Percentiles rank a stretch among this genome's conserved stretches.
Evolutionary conservation across 73 alveolate species (phyloP).

Genomic region (Paramecium sexaurelia): DNA sequence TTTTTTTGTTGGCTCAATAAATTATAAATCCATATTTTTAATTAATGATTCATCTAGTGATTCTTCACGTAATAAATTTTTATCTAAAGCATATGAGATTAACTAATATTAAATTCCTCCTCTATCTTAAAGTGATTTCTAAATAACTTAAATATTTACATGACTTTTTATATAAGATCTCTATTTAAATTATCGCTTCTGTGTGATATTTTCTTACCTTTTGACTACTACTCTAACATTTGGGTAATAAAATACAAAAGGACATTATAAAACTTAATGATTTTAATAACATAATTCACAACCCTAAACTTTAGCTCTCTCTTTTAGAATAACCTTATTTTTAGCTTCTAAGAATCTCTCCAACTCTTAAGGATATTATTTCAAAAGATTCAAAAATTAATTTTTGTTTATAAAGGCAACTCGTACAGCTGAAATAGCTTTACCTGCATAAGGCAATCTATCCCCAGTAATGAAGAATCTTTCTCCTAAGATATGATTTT

Average conservation of each 20-base stretch:
- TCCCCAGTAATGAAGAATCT: constrained; percentile 49
- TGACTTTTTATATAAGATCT: constrained; percentile 31
- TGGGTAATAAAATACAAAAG: constrained; percentile 55
- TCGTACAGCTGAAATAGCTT: not conserved
- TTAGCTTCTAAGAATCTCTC: not conserved
- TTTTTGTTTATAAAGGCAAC: not conserved
- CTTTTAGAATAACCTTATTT: constrained; percentile 1
- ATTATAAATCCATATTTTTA: not conserved
- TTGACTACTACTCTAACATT: not conserved
- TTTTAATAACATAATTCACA: constrained; percentile 46
- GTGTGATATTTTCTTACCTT: not conserved
- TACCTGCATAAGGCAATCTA: constrained; percentile 13
- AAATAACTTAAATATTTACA: not conserved
- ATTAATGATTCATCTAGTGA: constrained; percentile 20
- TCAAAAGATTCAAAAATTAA: not conserved
- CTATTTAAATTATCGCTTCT: not conserved
- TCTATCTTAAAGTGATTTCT: constrained; percentile 37
- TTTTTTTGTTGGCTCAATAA: constrained; percentile 12
- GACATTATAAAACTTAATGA: constrained; percentile 41
- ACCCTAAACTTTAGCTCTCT: constrained; percentile 30
- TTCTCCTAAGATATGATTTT: constrained; percentile 50
- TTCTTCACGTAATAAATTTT: not conserved
- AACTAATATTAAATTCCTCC: not conserved
- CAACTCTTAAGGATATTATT: not conserved
- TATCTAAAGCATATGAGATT: constrained; percentile 15